Percentiles rank a stretch among this genome's conserved stretches.
phyloP scores from a whole-genome alignment of 116 monocot species.

The Thalassia testudinum region DNA sequence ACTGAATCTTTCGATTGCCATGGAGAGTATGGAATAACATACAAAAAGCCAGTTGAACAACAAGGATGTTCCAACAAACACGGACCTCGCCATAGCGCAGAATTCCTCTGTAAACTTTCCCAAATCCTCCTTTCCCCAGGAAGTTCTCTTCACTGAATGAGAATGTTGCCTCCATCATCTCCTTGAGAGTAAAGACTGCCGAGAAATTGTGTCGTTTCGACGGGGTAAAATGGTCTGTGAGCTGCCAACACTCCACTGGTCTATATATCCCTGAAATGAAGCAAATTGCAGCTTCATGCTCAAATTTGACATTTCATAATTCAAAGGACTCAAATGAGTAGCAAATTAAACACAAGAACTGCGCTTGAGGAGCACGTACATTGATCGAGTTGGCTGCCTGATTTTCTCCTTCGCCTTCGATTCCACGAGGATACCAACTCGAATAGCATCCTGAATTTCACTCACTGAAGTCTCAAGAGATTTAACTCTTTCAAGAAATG shows the following conservation, averaged over 20 bases:
- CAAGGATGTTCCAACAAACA: too few relatives aligned
- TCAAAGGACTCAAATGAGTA: neutral
- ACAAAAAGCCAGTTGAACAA: too few relatives aligned
- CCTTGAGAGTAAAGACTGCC: conserved; percentile 56
- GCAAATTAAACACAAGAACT: neutral
- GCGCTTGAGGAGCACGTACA: conserved; percentile 28
- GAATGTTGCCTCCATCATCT: conserved; percentile 76
- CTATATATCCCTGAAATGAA: conserved; percentile 51
- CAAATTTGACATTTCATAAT: neutral
- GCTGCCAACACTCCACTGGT: conserved; percentile 59
- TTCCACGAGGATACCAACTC: conserved; percentile 71
- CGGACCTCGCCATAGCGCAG: conserved; percentile 54
- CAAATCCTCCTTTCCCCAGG: conserved; percentile 82
- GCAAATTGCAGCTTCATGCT: neutral
- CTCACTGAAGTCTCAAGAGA: too few relatives aligned
- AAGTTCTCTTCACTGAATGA: conserved; percentile 57
- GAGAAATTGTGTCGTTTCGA: conserved; percentile 34
- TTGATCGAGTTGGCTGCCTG: conserved; percentile 45
- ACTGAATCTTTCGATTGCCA: neutral
- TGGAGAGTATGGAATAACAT: neutral
- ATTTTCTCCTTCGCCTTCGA: conserved; percentile 64
- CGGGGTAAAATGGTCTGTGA: conserved; percentile 24
- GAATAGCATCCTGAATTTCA: conserved; percentile 49
- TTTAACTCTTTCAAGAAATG: too few relatives aligned
- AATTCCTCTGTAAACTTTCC: conserved; percentile 63